Conservation (phyloP, 768 basidiomycete genomes). For the Pholiota conissans region DNA sequence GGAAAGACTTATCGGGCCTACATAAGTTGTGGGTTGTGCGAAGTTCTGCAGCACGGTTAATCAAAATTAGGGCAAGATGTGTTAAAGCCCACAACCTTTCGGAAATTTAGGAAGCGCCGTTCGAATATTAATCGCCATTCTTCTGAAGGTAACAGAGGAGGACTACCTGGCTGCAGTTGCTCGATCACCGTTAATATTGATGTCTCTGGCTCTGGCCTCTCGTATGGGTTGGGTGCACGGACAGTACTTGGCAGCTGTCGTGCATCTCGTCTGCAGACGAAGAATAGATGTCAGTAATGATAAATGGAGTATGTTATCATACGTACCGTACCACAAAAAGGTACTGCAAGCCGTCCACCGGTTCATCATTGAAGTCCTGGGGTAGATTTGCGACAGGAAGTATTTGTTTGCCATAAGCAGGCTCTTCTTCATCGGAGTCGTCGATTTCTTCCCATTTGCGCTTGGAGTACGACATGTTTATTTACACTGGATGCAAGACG, state of each 20-base stretch:
- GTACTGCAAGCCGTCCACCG: constrained; percentile 76
- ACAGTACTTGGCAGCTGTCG: constrained; percentile 62
- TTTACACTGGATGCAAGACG: background rate
- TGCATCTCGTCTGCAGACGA: constrained; percentile 62
- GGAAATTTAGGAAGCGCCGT: constrained; percentile 62
- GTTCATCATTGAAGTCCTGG: constrained; percentile 61
- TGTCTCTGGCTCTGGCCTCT: constrained; percentile 32
- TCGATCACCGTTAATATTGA: constrained; percentile 3
- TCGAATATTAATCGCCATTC: constrained; percentile 67
- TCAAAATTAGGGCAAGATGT: constrained; percentile 2
- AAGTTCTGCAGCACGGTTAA: constrained; percentile 51
- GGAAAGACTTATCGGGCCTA: constrained; percentile 31
- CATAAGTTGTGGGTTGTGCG: constrained; percentile 57
- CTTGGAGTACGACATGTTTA: constrained; percentile 40
- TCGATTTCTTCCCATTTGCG: constrained; percentile 54
- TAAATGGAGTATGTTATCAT: background rate
- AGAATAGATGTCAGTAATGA: background rate
- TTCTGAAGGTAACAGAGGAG: constrained; percentile 54
- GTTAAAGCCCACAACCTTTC: constrained; percentile 42
- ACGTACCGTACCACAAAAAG: constrained; percentile 77
- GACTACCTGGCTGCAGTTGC: constrained; percentile 16
- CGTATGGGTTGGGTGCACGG: constrained; percentile 70
- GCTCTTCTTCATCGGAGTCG: constrained; percentile 61
- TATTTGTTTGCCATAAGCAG: constrained; percentile 64
- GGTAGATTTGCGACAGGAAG: constrained; percentile 83